phyloP scores from a whole-genome alignment of 2,329 filamentous ascomycete species.

The Delphinella strobiligena region DNA sequence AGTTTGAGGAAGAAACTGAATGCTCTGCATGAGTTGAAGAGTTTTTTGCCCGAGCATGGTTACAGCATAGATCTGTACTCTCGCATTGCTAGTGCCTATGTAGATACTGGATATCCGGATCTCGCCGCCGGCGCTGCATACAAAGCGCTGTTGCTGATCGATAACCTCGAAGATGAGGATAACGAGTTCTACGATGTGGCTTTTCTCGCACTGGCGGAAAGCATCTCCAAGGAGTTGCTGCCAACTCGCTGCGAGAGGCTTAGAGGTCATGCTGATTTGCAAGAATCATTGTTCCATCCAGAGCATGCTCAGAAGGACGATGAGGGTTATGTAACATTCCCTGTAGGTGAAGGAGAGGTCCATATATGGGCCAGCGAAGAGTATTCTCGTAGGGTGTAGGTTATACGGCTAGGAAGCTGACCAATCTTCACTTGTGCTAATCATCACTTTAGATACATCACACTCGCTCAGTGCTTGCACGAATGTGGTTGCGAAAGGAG shows the following conservation, averaged over 20 bases:
- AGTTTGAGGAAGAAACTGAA: conserved; percentile 8
- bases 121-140: conserved; percentile 85
- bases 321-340: background rate
- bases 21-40: conserved; percentile 6
- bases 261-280: background rate
- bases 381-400: conserved; percentile 8
- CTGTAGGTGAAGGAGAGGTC: conserved; percentile 1
- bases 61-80: conserved; percentile 38
- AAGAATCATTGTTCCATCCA: background rate
- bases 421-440: background rate
- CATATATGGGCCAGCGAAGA: conserved; percentile 6
- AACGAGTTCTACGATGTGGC: conserved; percentile 73
- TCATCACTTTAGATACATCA: conserved; percentile 1
- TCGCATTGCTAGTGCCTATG: conserved; percentile 59
- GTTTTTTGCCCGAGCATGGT: conserved; percentile 15
- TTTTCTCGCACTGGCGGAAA: conserved; percentile 28
- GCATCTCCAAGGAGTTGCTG: conserved; percentile 8
- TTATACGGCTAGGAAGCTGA: background rate
- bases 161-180: conserved; percentile 65
- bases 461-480: conserved; percentile 7
- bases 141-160: conserved; percentile 72
- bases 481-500: conserved; percentile 29
- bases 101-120: conserved; percentile 72
- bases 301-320: background rate
- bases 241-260: background rate